Base-by-base conservation (phyloP, 2,329 filamentous ascomycete species). In the Xylariaceae sp. region DNA sequence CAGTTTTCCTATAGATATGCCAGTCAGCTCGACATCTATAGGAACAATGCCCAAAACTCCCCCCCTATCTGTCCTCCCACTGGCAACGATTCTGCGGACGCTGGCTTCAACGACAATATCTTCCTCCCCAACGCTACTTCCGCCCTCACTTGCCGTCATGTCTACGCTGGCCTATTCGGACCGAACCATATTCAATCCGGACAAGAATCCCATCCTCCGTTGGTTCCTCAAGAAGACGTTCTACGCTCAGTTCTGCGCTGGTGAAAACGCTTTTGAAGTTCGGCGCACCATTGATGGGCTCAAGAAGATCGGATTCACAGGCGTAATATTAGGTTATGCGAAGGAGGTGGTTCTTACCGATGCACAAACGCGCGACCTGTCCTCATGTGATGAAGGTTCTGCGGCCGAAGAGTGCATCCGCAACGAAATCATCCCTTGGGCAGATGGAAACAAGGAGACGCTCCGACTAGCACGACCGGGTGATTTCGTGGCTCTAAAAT, bases 241-340 rank as follows among this genome's bases (percentile, higher is more conserved):
- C 65, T 96, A 96, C 70, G 85, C 86, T 20, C 92, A 97, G 66
- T 97, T 96, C 72, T 97, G 92, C 71, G 91, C 90, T 0, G 92
- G 92, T 23, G 88, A 92, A 72, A 88, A 83, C 42, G 77, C 81
- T 0, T 64, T 70, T 1, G 89, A 96, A 71, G 87, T 95, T 2
- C 76, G 78, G 35, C 73, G 70, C 24, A 92, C 88, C 0, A 82
- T 91, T 24, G 68, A 78, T 1, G 76, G 79, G 2, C 77, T 96
- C 8, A 89, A 91, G 70, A 71, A 77, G 26, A 84, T 93, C 37
- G 92, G 92, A 1, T 96, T 91, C 68, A 83, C 82, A 20, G 92
- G 92, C 10, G 89, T 96, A 5, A 91, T 96, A 50, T 78, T 96
- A 40, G 86, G 89, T 44, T 96, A 95, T 65, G 91, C 91, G 2